Evolutionary conservation across 2,329 filamentous ascomycete species (phyloP).

Genomic region (Monosporascus sp.): DNA sequence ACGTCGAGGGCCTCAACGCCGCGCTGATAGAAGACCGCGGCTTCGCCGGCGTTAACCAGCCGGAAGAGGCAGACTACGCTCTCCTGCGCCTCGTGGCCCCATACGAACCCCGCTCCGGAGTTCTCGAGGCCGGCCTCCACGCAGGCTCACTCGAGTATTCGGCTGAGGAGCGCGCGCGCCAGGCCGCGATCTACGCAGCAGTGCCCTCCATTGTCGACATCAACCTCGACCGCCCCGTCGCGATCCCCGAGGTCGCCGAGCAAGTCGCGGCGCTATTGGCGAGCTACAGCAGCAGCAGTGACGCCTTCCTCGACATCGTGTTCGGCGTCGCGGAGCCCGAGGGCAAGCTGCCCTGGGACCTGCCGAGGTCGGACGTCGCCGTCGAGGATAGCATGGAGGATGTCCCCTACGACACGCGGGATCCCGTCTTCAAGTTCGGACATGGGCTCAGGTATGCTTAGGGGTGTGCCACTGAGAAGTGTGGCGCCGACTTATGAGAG

Average conservation of each 20-base stretch:
- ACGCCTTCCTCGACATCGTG: conserved; percentile 39
- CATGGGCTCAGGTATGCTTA: conserved; percentile 22
- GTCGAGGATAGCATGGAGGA: conserved; percentile 25
- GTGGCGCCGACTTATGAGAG: no score
- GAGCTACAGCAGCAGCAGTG: conserved; percentile 32
- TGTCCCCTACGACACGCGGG: conserved; percentile 18
- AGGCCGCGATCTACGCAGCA: conserved; percentile 31
- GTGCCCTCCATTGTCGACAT: conserved; percentile 37
- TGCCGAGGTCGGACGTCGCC: conserved; percentile 35
- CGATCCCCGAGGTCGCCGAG: conserved; percentile 36
- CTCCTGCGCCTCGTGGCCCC: conserved; percentile 34
- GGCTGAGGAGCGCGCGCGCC: conserved; percentile 29
- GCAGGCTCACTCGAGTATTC: conserved; percentile 36
- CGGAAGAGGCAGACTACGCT: conserved; percentile 34
- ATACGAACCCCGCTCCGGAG: conserved; percentile 34
- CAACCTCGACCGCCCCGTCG: conserved; percentile 37
- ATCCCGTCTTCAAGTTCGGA: conserved; percentile 19
- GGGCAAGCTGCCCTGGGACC: conserved; percentile 40
- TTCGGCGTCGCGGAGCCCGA: conserved; percentile 31
- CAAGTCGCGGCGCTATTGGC: conserved; percentile 31
- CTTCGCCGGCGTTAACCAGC: conserved; percentile 26
- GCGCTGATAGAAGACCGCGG: conserved; percentile 25
- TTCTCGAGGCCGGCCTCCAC: conserved; percentile 33
- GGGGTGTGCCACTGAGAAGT: no score
- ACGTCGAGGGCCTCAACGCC: conserved; percentile 20